These are phyloP conservation scores for Penicillium polonicum DNA, from an alignment of 2,329 filamentous ascomycete species.

Conservation along the genomic window DNA sequence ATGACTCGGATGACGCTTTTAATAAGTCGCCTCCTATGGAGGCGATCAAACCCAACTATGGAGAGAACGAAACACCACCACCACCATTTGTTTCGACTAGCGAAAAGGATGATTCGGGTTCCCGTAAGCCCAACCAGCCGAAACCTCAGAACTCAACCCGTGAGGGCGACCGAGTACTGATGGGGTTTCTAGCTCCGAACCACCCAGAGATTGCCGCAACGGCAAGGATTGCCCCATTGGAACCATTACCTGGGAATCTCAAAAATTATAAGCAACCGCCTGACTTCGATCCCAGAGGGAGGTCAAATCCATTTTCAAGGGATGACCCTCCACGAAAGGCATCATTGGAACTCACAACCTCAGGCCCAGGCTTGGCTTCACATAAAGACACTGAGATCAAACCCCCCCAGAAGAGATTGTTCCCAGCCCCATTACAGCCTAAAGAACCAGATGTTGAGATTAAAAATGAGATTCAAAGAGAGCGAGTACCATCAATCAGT, in stretches of 20 bases:
- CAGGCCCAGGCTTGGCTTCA: background rate
- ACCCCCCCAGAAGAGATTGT: background rate
- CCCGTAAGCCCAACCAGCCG: constrained; percentile 37
- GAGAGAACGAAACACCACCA: constrained; percentile 28
- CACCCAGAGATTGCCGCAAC: constrained; percentile 62
- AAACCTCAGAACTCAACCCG: constrained; percentile 47
- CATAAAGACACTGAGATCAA: background rate
- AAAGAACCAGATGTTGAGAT: background rate
- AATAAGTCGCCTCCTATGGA: constrained; percentile 40
- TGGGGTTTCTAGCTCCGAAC: constrained; percentile 64
- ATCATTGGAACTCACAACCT: background rate
- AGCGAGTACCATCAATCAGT: constrained; percentile 7
- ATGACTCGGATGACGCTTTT: constrained; percentile 43
- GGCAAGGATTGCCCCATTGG: constrained; percentile 56
- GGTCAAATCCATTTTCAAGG: background rate
- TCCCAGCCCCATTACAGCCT: background rate
- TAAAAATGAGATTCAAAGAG: background rate
- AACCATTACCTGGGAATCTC: constrained; percentile 26
- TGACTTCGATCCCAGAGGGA: constrained; percentile 3
- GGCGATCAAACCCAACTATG: constrained; percentile 33
- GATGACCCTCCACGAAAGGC: background rate
- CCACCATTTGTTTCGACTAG: constrained; percentile 36
- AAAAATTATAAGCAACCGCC: constrained; percentile 23
- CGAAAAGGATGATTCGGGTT: constrained; percentile 25
- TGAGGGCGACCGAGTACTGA: constrained; percentile 61